phyloP scores from a whole-genome alignment of 495 filamentous ascomycete genomes.

The Penicillium herquei region DNA sequence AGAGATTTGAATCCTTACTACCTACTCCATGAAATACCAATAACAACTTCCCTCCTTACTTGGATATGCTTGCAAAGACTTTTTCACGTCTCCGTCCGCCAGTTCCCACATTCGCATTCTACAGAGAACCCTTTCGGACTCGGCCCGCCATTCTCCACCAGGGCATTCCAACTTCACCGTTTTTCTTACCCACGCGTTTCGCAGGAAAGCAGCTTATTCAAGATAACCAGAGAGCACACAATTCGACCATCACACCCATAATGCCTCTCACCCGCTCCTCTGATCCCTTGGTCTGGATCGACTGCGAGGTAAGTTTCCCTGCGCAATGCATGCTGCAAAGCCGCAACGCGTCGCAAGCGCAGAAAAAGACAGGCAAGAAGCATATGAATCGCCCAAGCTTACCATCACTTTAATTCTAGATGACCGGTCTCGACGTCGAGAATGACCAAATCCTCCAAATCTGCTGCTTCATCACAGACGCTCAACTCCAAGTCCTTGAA shows the following conservation, averaged over 20 bases:
- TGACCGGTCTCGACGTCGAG: conserved; percentile 85
- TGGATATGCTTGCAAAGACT: neutral
- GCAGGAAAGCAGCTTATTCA: neutral
- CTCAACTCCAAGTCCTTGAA: conserved; percentile 73
- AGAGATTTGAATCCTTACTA: neutral
- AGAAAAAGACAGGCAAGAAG: neutral
- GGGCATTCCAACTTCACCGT: conserved; percentile 9
- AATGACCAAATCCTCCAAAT: conserved; percentile 87
- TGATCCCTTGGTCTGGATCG: conserved; percentile 79
- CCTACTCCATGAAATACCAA: neutral
- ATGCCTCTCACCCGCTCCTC: conserved; percentile 50
- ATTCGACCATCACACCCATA: conserved; percentile 4
- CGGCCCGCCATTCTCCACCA: conserved; percentile 27
- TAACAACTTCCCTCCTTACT: neutral
- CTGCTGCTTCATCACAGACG: conserved; percentile 88
- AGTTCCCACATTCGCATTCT: neutral
- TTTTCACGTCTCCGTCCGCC: neutral
- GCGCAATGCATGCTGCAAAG: conserved; percentile 1
- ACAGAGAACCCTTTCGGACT: conserved; percentile 1
- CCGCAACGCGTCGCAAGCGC: neutral
- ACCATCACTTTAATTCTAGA: conserved; percentile 52
- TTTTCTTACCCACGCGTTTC: neutral
- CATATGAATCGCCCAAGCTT: conserved; percentile 4
- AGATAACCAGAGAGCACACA: neutral
- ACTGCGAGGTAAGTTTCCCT: conserved; percentile 68